Evolutionary conservation across 2,329 filamentous ascomycete species (phyloP), one percentile per base, ranked within the genome.

Genomic region (Teratosphaeria zuluensis): DNA sequence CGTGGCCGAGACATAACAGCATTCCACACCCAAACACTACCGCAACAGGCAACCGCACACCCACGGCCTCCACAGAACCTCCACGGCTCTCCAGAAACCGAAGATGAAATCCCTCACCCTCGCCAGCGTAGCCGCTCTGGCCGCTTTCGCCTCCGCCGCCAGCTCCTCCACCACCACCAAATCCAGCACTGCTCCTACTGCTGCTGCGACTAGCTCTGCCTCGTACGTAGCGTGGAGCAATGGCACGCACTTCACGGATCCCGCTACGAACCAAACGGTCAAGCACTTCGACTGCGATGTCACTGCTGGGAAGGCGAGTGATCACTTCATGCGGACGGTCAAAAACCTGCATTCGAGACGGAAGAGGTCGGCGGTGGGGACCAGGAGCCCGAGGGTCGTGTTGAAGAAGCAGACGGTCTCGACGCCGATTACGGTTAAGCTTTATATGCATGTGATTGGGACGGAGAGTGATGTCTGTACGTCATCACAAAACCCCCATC

Each of bases 391-490:
- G 5, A 31, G 28, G 24, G 14, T 31, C 11, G 16, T 31, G 28
- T 30, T 52, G 12, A 38, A 53, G 21, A 52, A 46, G n/a, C 38
- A 33, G 24, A 58, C 56, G 52, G 62, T 63, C 51, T 62, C 58
- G 16, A 61, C 60, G 16, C 61, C 69, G 32, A 73, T 78, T 59
- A 65, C 66, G 31, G 65, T 79, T 33, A 69, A 75, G 38, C 67
- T 74, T 31, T 75, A 77, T 66, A 76, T 63, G 65, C 78, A 79
- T 66, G 72, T 80, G 56, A 69, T 79, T 53, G 72, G 73, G 52
- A 75, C 69, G 16, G 59, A 60, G 3, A 70, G 70, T 56, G 71
- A 70, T 11, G 69, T 48, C 9, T 48, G 42, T 32, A 54, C 7
- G 52, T 54, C 21, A 54, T n/a, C 52, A 30, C 52, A 16, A 16